Evolutionary conservation across 23 red algal species (phyloP), one percentile per base, ranked within the genome.

Genomic region (Agarophyton chilense): DNA sequence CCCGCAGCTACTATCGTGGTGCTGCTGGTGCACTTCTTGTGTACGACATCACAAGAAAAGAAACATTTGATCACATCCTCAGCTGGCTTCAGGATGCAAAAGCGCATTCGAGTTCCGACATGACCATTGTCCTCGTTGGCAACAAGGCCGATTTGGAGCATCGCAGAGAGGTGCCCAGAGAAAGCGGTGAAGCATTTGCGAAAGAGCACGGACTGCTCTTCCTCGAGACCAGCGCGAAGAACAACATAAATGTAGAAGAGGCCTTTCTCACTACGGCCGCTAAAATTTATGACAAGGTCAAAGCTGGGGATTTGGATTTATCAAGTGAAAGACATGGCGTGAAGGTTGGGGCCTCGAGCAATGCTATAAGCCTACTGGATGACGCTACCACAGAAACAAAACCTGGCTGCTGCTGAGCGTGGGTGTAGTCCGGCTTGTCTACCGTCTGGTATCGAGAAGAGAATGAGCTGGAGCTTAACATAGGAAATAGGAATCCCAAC

Each of bases 131-230:
- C n/a, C 81, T 98, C 24, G 92, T 95, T 0, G 96, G 96, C 42
- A 98, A 98, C 72, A 98, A 98, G 93, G 86, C 88, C 54, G 96
- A 98, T 68, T 81, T 98, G 58, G 96, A 98, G 63, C 92, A 98
- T 42, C 96, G 92, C 17, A 16, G 96, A 54, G 77, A 98, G 72
- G 96, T 98, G 16, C 34, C 92, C 14, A 76, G 49, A 26, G 96
- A 95, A 82, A 82, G 87, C 46, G 96, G 96, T 50, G 92, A 95
- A 63, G 81, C 87, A 28, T 98, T 98, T 85, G 96, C 96, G 0
- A 91, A 88, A 38, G 53, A 93, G 53, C 96, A 98, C 38, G 96
- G 96, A 13, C 93, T 98, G 4, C 72, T 95, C 53, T 98, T 98
- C 78, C 53, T 94, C 41, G 96, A 98, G 72, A 94, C 96, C 14